Evolutionary conservation across 768 basidiomycete species (phyloP), one percentile per base, ranked within the genome.

Genomic region (Boletus pseudo-olivaceus): DNA sequence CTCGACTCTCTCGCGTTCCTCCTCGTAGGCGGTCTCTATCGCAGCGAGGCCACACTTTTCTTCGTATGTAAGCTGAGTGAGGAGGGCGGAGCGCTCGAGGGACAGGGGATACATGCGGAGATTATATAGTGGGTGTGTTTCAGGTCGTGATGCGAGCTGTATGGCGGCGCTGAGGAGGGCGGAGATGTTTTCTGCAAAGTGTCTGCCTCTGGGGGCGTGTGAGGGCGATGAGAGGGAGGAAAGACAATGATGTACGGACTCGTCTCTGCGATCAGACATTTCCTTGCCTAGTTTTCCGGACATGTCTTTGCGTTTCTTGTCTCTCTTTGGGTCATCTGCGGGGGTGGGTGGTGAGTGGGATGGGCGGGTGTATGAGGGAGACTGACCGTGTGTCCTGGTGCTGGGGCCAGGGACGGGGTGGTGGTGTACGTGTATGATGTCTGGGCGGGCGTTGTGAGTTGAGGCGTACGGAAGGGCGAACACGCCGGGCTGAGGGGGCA

Each of bases 1-100:
- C 62, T 93, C 91, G 5, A 93, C 88, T 44, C 82, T 75, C 60
- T 85, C 83, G 37, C 84, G 78, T 65, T 93, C 91, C 60, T 92
- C 89, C 19, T 87, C 82, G 56, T 87, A 91, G 8, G 88, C 84
- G 12, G 77, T 80, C 64, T 86, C 80, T 19, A 84, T 82, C 59
- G 80, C 79, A 1, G 87, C 84, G 19, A 85, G 70, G n/a, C 81
- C 75, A 58, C 86, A 81, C 60, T 81, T 79, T 71, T 90, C 88
- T 63, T 90, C 86, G 33, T 78, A 73, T 37, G 80, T 80, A 12
- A 84, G 72, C 65, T 88, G 83, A 0, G 84, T 77, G 33, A 91
- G 80, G 39, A 84, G 65, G 4, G 91, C 87, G 2, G 88, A 85
- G 47, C 91, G 88, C 66, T 91, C 88, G 37, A 92, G 69, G 1